Base-by-base conservation (phyloP, 805 yeast species). In the Pichia exigua region DNA sequence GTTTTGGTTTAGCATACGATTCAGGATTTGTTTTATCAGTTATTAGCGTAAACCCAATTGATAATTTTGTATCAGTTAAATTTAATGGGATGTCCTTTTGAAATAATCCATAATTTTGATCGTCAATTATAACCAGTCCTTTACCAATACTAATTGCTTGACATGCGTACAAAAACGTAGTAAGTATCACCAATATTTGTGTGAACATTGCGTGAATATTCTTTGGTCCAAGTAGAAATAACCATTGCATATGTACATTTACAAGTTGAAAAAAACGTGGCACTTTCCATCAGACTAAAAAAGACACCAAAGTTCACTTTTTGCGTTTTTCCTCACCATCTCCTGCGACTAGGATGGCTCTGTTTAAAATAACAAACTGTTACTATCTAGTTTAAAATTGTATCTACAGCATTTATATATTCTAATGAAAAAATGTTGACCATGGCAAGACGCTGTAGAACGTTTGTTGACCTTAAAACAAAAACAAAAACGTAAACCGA, bases 1-100 rank as follows among this genome's bases (percentile, higher is more conserved):
- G 70, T 17, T 54, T 47, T 7, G 69, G 70, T 5, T 40, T 10
- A 9, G 44, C 38, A 30, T 18, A 39, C 26, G 21, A 35, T 11
- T 17, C 47, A 1, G 30, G 39, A 17, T 21, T n/a, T 4, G 11
- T 27, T 10, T 18, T 49, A 18, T 52, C 56, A n/a, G 47, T 45
- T 7, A 44, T 21, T 18, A 63, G 48, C 10, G 54, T 53, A 27
- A 63, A 65, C 6, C 60, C 54, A 30, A 59, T 18, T 4, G 56
- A 48, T 3, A 59, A 15, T 22, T 50, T 47, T 2, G 59, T 53
- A 26, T 59, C 55, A 4, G 57, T 53, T n/a, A 57, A 26, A 46
- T 57, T 56, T 13, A 58, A 41, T 42, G 59, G 54, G 6, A 51
- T 50, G 9, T 42, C 21, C 15, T 44, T 45, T 9, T 35, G 22